Conservation (phyloP, 257 asterid species). For the Forsythia suspensa region DNA sequence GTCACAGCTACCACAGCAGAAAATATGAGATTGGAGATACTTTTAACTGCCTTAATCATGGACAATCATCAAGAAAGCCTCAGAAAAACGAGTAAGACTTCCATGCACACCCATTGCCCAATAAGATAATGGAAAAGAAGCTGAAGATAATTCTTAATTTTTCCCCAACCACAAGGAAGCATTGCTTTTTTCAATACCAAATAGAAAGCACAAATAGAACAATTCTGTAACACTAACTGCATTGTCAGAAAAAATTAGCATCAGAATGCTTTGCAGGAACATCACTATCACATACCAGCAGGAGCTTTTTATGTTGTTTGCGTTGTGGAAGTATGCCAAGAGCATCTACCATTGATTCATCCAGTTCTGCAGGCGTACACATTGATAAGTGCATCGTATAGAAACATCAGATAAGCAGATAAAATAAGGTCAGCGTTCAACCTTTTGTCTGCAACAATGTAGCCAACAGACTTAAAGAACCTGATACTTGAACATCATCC, state of each 20-base stretch:
- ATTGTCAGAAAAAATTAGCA: slow-evolving; percentile 16
- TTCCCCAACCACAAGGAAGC: slow-evolving; percentile 15
- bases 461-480: slow-evolving; percentile 84
- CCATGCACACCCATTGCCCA: slow-evolving; percentile 10
- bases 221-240: slow-evolving; percentile 2
- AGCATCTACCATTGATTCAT: slow-evolving; percentile 94
- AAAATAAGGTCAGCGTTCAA: slow-evolving; percentile 29
- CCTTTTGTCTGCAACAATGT: slow-evolving; percentile 96
- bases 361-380: slow-evolving; percentile 65
- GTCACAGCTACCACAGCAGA: slow-evolving; percentile 12
- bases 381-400: slow-evolving; percentile 23
- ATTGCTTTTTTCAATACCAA: not conserved
- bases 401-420: slow-evolving; percentile 27
- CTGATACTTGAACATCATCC: slow-evolving; percentile 83
- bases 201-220: not conserved
- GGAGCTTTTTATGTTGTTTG: slow-evolving; percentile 87
- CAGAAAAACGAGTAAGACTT: slow-evolving; percentile 14
- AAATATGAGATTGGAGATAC: not conserved
- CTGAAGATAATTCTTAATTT: slow-evolving; percentile 8
- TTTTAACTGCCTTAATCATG: not conserved
- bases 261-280: slow-evolving; percentile 15
- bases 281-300: slow-evolving; percentile 64
- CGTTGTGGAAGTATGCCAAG: slow-evolving; percentile 98
- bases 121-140: slow-evolving; percentile 6
- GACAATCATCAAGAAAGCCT: not conserved